Percentiles rank a stretch among this genome's conserved stretches.
Evolutionary conservation across 2,329 filamentous ascomycete species (phyloP).

Genomic region (Chaetomiaceae sp.): DNA sequence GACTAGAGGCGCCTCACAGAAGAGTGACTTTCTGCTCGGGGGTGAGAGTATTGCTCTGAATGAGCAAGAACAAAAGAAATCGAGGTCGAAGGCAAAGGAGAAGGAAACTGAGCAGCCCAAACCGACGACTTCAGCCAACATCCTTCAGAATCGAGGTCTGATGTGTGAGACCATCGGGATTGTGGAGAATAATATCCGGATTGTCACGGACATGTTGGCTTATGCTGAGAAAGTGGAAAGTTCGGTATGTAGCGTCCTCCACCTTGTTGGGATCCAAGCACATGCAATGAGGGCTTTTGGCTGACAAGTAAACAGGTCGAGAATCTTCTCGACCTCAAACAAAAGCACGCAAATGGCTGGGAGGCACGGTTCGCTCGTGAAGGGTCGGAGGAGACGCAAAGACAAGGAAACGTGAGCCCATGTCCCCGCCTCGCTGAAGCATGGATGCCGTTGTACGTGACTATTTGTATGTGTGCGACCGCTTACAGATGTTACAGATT

Average conservation of each 20-base stretch:
- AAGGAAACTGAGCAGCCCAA: neutral
- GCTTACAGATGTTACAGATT: constrained; percentile 11
- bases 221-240: constrained; percentile 8
- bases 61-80: neutral
- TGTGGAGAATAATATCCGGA: constrained; percentile 5
- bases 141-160: constrained; percentile 6
- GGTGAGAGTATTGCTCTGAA: neutral
- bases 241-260: constrained; percentile 7
- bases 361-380: constrained; percentile 12
- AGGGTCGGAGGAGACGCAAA: constrained; percentile 9
- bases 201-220: constrained; percentile 7
- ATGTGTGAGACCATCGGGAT: neutral
- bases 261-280: too few species aligned
- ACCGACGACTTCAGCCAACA: neutral
- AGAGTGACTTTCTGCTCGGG: neutral
- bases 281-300: neutral
- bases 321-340: constrained; percentile 5
- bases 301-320: constrained; percentile 1
- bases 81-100: neutral
- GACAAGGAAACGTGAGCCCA: constrained; percentile 12
- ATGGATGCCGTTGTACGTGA: neutral
- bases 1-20: too few species aligned
- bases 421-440: neutral
- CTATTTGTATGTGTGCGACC: too few species aligned
- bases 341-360: constrained; percentile 15